phyloP scores from a whole-genome alignment of 495 filamentous ascomycete species.

The Tuber melanosporum region DNA sequence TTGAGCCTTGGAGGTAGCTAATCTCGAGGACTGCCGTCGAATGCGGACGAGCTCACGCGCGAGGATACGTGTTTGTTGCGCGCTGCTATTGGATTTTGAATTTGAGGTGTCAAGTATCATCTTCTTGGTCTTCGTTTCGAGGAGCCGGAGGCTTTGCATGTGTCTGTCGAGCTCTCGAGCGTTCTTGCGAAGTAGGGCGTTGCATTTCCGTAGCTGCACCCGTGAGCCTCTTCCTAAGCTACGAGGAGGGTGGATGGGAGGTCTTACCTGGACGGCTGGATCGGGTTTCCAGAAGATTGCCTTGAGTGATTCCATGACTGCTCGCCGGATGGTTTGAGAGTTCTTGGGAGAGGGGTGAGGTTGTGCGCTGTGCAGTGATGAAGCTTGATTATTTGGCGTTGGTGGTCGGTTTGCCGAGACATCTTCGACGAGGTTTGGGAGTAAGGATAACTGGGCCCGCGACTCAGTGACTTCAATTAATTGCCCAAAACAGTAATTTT shows the following conservation, averaged over 20 bases:
- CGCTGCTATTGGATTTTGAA: conserved; percentile 59
- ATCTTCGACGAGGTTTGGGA: not conserved
- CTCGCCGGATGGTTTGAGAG: conserved; percentile 4
- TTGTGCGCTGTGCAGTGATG: conserved; percentile 4
- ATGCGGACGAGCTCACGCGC: conserved; percentile 79
- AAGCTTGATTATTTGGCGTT: conserved; percentile 10
- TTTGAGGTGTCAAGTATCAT: conserved; percentile 76
- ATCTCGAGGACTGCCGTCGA: conserved; percentile 63
- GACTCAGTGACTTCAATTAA: not conserved
- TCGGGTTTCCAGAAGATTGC: conserved; percentile 86
- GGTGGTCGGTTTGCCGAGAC: not conserved
- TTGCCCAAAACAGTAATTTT: not conserved
- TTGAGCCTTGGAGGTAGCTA: conserved; percentile 83
- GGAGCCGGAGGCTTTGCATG: conserved; percentile 62
- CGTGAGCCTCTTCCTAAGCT: conserved; percentile 10
- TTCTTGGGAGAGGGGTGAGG: not conserved
- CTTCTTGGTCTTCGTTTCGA: conserved; percentile 79
- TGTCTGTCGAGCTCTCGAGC: conserved; percentile 93
- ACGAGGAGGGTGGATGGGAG: conserved; percentile 5
- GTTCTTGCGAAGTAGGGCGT: conserved; percentile 80
- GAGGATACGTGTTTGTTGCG: conserved; percentile 71
- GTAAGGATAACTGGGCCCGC: not conserved
- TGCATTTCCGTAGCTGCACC: conserved; percentile 85
- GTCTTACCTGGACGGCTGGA: conserved; percentile 74
- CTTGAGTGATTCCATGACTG: conserved; percentile 76